These are phyloP conservation scores for Moesziomyces globuligerus DNA, from an alignment of 1,284 basidiomycete genomes.

Conservation along the genomic window DNA sequence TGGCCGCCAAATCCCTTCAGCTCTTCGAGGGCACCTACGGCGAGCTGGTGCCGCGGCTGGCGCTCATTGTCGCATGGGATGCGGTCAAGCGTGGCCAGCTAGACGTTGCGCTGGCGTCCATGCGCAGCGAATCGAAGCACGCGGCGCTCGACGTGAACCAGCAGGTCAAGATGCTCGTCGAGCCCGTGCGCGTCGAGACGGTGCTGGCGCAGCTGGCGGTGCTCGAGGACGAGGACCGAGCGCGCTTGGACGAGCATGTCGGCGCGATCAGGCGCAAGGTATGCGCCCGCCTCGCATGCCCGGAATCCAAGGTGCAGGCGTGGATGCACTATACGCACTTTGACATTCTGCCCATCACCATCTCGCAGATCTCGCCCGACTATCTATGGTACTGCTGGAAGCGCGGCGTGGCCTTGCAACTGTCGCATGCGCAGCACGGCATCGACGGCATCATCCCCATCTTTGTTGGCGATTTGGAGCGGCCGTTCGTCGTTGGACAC, in stretches of 20 bases:
- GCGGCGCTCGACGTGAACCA: no score
- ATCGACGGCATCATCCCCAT: slow-evolving; percentile 34
- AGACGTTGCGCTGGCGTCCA: no score
- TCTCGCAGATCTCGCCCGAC: slow-evolving; percentile 12
- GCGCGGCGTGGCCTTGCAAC: slow-evolving; percentile 21
- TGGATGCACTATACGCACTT: slow-evolving; percentile 29
- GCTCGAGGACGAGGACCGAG: not conserved
- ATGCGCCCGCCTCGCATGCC: not conserved
- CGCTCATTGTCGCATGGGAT: slow-evolving; percentile 19
- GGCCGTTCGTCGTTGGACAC: not conserved
- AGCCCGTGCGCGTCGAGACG: slow-evolving; percentile 1
- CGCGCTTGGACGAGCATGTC: no score
- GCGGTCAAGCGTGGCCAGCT: slow-evolving; percentile 4
- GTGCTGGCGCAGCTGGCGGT: not conserved
- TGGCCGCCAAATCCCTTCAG: not conserved
- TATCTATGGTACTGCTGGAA: slow-evolving; percentile 39
- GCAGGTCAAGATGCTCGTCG: not conserved
- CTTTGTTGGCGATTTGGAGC: slow-evolving; percentile 13
- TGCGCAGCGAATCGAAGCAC: no score
- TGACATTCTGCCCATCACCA: slow-evolving; percentile 5
- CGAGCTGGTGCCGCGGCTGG: slow-evolving; percentile 10
- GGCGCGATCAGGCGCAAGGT: not conserved
- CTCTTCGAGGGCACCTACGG: slow-evolving; percentile 13
- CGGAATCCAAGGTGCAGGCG: not conserved
- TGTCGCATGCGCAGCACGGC: slow-evolving; percentile 9